Percentiles rank a stretch among this genome's conserved stretches.
These are phyloP conservation scores for Helicostylum pulchrum DNA, from an alignment of 192 early-diverging fungal species.

Conservation along the genomic window DNA sequence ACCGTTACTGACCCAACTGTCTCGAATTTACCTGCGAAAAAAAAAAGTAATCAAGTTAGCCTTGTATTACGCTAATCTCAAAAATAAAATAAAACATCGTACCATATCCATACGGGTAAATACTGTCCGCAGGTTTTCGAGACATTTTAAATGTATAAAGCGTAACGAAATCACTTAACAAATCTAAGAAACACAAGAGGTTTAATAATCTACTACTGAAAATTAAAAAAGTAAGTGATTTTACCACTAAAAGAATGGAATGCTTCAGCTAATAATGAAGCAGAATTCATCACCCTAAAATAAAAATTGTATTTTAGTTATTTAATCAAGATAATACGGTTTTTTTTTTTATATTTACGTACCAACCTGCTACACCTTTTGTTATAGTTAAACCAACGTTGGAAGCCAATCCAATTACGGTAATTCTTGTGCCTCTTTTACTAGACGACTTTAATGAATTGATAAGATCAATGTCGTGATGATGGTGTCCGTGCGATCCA, in stretches of 20 bases:
- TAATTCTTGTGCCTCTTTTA: conserved; percentile 60
- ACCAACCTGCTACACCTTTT: conserved; percentile 65
- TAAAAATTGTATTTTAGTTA: neutral
- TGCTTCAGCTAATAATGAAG: conserved; percentile 77
- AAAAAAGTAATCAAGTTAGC: neutral
- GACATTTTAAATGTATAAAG: conserved; percentile 75
- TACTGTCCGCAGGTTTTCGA: conserved; percentile 52
- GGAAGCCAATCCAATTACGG: conserved; percentile 61
- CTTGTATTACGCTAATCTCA: neutral
- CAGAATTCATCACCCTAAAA: conserved; percentile 61
- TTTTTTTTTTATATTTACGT: conserved; percentile 3
- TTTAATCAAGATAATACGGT: neutral
- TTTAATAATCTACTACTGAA: neutral
- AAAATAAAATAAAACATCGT: conserved; percentile 13
- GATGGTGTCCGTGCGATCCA: conserved; percentile 14
- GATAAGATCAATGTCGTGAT: conserved; percentile 25
- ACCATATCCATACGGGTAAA: conserved; percentile 71
- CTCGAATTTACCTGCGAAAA: conserved; percentile 51
- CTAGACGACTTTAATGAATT: conserved; percentile 19
- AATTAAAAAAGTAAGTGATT: neutral
- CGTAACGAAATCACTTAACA: conserved; percentile 74
- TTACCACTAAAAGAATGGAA: conserved; percentile 72
- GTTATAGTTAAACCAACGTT: conserved; percentile 59
- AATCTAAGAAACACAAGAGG: conserved; percentile 33
- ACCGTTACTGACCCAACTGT: conserved; percentile 63